Conservation (phyloP, 306 rosid species). For the Sophora flavescens region DNA sequence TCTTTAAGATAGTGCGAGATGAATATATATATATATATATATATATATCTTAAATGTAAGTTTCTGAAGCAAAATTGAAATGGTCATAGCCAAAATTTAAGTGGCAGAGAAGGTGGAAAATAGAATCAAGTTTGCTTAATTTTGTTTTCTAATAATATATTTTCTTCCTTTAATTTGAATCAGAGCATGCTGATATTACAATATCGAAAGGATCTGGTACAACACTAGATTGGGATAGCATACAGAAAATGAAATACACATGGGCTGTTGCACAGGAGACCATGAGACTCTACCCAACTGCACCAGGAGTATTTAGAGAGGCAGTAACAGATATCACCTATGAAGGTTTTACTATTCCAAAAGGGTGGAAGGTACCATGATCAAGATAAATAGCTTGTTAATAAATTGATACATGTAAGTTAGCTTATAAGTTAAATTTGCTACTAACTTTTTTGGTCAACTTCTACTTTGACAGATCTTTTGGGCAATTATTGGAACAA, state of each 20-base stretch:
- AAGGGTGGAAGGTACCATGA: constrained; percentile 57
- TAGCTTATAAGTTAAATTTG: background rate
- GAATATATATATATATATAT: too few species aligned
- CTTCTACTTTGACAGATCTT: constrained; percentile 39
- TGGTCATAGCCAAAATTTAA: constrained; percentile 8
- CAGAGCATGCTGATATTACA: constrained; percentile 49
- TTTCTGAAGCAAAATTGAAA: constrained; percentile 3
- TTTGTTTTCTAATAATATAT: constrained; percentile 3
- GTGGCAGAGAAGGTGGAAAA: background rate
- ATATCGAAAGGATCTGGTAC: constrained; percentile 35
- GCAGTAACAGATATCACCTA: constrained; percentile 45
- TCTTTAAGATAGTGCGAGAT: too few species aligned
- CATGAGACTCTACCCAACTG: constrained; percentile 57
- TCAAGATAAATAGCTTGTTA: background rate
- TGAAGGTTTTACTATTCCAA: constrained; percentile 55
- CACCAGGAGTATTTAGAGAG: constrained; percentile 55
- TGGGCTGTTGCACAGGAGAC: constrained; percentile 58
- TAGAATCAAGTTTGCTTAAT: background rate
- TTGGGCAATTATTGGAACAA: constrained; percentile 53
- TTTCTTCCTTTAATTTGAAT: constrained; percentile 23
- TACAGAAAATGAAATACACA: constrained; percentile 56
- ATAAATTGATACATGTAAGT: background rate
- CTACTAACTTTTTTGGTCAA: constrained; percentile 19
- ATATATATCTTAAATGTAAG: background rate
- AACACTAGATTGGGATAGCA: constrained; percentile 52